Conservation (phyloP, 1,139 yeast genomes). For the Pichia sp. region DNA sequence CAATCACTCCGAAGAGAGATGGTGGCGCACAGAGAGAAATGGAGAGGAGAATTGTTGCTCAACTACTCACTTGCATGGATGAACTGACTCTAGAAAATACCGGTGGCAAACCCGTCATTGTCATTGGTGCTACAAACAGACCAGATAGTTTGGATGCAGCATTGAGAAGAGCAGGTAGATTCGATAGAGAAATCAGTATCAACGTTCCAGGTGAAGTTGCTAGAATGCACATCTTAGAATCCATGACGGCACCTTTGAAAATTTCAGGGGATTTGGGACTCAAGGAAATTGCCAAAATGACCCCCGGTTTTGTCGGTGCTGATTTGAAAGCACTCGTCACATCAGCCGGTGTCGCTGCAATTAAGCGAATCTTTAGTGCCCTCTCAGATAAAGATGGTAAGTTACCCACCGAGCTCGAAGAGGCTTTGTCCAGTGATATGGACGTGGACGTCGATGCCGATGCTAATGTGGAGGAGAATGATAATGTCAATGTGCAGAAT, state of each 20-base stretch:
- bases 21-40: slow-evolving; percentile 98
- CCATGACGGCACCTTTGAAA: slow-evolving; percentile 64
- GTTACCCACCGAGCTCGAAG: slow-evolving; percentile 12
- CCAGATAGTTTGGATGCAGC: slow-evolving; percentile 99
- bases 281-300: slow-evolving; percentile 70
- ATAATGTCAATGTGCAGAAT: slow-evolving; percentile 18
- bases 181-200: slow-evolving; percentile 81
- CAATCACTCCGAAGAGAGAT: slow-evolving; percentile 96
- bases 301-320: slow-evolving; percentile 99
- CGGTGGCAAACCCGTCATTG: slow-evolving; percentile 89
- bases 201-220: slow-evolving; percentile 89
- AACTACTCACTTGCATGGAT: slow-evolving; percentile 88
- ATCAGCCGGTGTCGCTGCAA: slow-evolving; percentile 94
- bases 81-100: slow-evolving; percentile 84
- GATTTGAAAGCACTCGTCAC: slow-evolving; percentile 90
- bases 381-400: slow-evolving; percentile 10
- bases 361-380: slow-evolving; percentile 68
- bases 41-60: slow-evolving; percentile 97
- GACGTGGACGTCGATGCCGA: slow-evolving; percentile 19
- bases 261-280: slow-evolving; percentile 69
- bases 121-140: slow-evolving; percentile 95
- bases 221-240: slow-evolving; percentile 64
- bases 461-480: slow-evolving; percentile 5
- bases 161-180: slow-evolving; percentile 92
- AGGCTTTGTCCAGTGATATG: slow-evolving; percentile 16